Base-by-base conservation (phyloP, 2,329 filamentous ascomycete genomes). In the Colletotrichum tabaci region DNA sequence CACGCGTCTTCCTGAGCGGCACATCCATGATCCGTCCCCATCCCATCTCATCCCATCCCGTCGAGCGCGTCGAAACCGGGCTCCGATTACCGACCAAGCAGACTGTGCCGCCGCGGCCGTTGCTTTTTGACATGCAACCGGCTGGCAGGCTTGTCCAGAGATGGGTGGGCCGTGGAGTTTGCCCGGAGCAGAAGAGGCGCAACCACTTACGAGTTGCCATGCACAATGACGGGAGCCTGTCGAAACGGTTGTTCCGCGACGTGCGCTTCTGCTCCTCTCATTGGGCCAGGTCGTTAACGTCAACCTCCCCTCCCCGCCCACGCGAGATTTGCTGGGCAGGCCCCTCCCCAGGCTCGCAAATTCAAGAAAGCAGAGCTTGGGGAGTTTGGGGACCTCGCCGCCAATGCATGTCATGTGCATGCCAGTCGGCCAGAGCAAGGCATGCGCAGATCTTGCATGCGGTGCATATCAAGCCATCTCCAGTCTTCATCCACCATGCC, bases 211-310 rank as follows among this genome's bases (percentile, higher is more conserved):
- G 21, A 23, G 26, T 35, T n/a, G 18, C 30, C 40, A 62, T 47
- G 44, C 30, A 46, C 44, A 57, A 68, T 63, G 66, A 68, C 58
- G 66, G 66, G 30, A 64, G 23, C 52, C 35, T 64, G 2, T 63
- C 6, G 42, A 21, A 64, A 38, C 61, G 18, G 47, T 56, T 38
- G 38, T 42, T 16, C 6, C 2, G 23, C n/a, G 23, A 26, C 44
- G 9, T 30, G 7, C 15, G 7, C 15, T 35, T 15, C 30, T 26
- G 18, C 30, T 56, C 30, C 35, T 40, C 40, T 10, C 13, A 21
- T 21, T 56, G 18, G 53, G 18, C 35, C 53, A 40, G 10, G 53
- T 8, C 18, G 60, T 26, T 35, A 23, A 42, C 30, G 30, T 30
- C 30, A 30, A 30, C 8, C 30, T 7, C 8, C 30, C 5, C 5